Percentiles rank a stretch among this genome's conserved stretches.
Evolutionary conservation across 2,329 filamentous ascomycete genomes (phyloP).

Genomic region (Annulohypoxylon truncatum): DNA sequence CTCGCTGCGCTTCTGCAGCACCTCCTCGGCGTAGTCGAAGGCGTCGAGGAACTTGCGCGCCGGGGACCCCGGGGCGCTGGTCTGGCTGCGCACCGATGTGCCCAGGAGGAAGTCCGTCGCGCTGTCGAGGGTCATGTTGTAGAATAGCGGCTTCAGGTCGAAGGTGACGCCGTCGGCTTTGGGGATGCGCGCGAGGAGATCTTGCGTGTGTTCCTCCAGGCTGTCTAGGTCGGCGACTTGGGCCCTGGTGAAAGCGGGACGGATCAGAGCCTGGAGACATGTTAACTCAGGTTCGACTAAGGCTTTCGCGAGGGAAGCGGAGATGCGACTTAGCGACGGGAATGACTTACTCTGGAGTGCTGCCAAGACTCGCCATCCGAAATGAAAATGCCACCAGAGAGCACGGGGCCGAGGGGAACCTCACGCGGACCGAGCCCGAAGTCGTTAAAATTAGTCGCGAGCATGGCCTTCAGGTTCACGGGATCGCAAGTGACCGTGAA

Average conservation of each 20-base stretch:
- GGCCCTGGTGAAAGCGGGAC: constrained; percentile 12
- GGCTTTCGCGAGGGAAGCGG: not conserved
- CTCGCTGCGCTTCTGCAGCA: constrained; percentile 7
- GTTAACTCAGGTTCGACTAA: not conserved
- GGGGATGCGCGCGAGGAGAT: constrained; percentile 2
- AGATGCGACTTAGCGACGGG: too few relatives aligned
- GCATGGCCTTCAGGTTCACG: constrained; percentile 10
- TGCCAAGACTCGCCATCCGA: constrained; percentile 17
- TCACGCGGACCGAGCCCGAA: constrained; percentile 9
- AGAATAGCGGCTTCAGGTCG: constrained; percentile 9
- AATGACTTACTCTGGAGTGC: constrained; percentile 5
- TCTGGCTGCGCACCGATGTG: constrained; percentile 7
- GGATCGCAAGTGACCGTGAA: constrained; percentile 14
- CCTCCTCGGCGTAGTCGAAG: constrained; percentile 6
- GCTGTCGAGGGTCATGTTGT: constrained; percentile 18
- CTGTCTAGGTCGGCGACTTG: constrained; percentile 13
- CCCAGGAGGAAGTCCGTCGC: constrained; percentile 17
- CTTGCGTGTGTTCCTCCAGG: not conserved
- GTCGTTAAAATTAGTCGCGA: constrained; percentile 12
- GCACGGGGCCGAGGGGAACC: constrained; percentile 7
- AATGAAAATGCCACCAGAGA: constrained; percentile 19
- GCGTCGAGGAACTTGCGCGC: constrained; percentile 7
- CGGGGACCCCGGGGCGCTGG: constrained; percentile 3
- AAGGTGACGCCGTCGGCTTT: not conserved
- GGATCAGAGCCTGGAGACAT: constrained; percentile 2